Evolutionary conservation across 768 basidiomycete genomes (phyloP).

Genomic region (Tulasnella sp.): DNA sequence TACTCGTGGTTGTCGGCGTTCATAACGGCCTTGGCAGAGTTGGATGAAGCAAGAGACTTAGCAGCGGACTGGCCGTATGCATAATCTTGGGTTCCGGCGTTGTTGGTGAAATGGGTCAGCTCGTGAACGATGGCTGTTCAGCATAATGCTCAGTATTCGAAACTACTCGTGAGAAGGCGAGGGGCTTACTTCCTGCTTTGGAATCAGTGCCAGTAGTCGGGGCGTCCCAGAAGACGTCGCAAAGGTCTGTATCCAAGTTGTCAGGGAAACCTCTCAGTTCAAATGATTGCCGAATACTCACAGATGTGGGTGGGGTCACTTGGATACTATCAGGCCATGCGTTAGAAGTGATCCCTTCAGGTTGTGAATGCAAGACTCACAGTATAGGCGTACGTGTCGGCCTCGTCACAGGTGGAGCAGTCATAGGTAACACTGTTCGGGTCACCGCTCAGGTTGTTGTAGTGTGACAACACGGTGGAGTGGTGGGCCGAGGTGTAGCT

Average conservation of each 20-base stretch:
- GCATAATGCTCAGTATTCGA: neutral
- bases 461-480: neutral
- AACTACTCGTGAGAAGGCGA: neutral
- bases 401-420: slow-evolving; percentile 11
- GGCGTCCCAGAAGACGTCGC: slow-evolving; percentile 12
- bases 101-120: slow-evolving; percentile 12
- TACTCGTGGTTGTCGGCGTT: slow-evolving; percentile 10
- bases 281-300: neutral
- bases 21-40: neutral
- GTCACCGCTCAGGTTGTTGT: neutral
- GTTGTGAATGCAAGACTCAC: neutral
- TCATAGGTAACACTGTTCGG: slow-evolving; percentile 10
- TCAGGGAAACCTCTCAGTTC: neutral
- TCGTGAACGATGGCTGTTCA: slow-evolving; percentile 15
- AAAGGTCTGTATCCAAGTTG: neutral
- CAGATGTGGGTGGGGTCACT: neutral
- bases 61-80: slow-evolving; percentile 3
- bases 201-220: slow-evolving; percentile 15
- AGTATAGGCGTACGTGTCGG: slow-evolving; percentile 15
- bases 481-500: neutral
- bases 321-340: neutral
- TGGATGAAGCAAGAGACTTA: slow-evolving; percentile 5
- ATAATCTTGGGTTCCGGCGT: slow-evolving; percentile 10
- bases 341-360: neutral
- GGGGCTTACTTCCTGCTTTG: neutral